Base-by-base conservation (phyloP, 208 protist genomes). In the Acanthamoeba castellanii region DNA sequence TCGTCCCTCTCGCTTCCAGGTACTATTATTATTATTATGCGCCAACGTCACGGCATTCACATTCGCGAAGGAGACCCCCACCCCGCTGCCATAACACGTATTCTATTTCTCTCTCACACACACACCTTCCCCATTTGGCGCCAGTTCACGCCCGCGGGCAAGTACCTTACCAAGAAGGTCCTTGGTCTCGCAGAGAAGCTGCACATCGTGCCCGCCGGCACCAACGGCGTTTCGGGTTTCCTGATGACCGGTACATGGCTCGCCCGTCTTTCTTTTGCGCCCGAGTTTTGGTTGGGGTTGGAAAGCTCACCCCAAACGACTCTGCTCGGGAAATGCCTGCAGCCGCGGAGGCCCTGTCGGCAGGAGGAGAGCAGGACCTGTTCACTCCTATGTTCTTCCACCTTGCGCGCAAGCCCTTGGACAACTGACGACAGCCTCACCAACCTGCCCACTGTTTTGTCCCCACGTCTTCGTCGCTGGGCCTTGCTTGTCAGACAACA, bases 301-400 rank as follows among this genome's bases (percentile, higher is more conserved):
- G 55, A 59, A 25, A 25, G 18, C 55, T 59, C 25, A 25, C 18
- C 5, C 55, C 14, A 5, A 20, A 57, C 18, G 55, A 25, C 20
- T 59, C 18, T 59, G 55, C 55, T 18, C 20, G 55, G 45, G 45
- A 50, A 18, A 59, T 45, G 42, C 42, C 55, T 91, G 97, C 97
- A 59, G 98, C 98, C 78, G 98, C 98, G 25, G 95, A 97, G 64
- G 97, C 94, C 66, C 97, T 99, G n/a, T 97, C 98, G 30, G 94
- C 94, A 8, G 98, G 98, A 78, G 99, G 99, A 50, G 87, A 98
- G 94, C 95, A 96, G 66, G 97, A 97, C 72, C 98, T 99, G 92
- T 99, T 99, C 96, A 99, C 98, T 2, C 98, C 98, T 47, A 96
- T 97, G 95, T 98, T 98, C 96, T 99, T 98, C 95, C 94, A 98